Evolutionary conservation across 257 asterid species (phyloP).

Genomic region (Forsythia viridissima): DNA sequence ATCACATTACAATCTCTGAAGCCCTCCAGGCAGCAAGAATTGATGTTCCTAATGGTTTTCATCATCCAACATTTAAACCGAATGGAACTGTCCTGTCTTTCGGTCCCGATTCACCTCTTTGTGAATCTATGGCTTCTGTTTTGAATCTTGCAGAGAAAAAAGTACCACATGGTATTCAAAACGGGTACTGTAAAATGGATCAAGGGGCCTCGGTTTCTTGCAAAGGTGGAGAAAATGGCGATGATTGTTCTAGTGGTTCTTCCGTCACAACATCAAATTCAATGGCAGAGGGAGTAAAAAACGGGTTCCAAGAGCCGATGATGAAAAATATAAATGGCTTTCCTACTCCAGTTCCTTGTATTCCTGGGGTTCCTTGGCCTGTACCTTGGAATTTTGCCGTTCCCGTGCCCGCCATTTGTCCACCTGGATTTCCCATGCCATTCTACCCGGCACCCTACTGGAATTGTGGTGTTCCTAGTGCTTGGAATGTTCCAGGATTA

Average conservation of each 20-base stretch:
- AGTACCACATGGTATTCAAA: constrained; percentile 26
- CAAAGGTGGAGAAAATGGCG: constrained; percentile 38
- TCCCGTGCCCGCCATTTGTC: constrained; percentile 55
- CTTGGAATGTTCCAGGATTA: constrained; percentile 66
- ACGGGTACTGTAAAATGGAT: constrained; percentile 33
- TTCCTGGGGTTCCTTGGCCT: constrained; percentile 70
- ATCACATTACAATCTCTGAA: constrained; percentile 59
- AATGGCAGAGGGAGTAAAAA: constrained; percentile 28
- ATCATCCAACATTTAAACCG: constrained; percentile 42
- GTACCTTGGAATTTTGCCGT: constrained; percentile 50
- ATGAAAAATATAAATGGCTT: constrained; percentile 44
- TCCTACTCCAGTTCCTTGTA: constrained; percentile 57
- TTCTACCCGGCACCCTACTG: constrained; percentile 67
- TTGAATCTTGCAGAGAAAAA: constrained; percentile 46
- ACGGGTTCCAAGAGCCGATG: constrained; percentile 33
- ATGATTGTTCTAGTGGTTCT: constrained; percentile 47
- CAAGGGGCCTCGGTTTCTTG: constrained; percentile 27
- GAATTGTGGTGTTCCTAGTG: constrained; percentile 56
- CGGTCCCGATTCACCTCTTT: constrained; percentile 46
- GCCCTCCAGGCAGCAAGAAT: constrained; percentile 50
- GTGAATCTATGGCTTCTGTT: constrained; percentile 60
- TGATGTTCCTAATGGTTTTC: constrained; percentile 47
- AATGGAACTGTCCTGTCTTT: constrained; percentile 71
- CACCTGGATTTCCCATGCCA: constrained; percentile 57
- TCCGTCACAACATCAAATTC: constrained; percentile 38